Percentiles rank a stretch among this genome's conserved stretches.
These are phyloP conservation scores for Citropsis articulata DNA, from an alignment of 345 rosid species.

Conservation along the genomic window DNA sequence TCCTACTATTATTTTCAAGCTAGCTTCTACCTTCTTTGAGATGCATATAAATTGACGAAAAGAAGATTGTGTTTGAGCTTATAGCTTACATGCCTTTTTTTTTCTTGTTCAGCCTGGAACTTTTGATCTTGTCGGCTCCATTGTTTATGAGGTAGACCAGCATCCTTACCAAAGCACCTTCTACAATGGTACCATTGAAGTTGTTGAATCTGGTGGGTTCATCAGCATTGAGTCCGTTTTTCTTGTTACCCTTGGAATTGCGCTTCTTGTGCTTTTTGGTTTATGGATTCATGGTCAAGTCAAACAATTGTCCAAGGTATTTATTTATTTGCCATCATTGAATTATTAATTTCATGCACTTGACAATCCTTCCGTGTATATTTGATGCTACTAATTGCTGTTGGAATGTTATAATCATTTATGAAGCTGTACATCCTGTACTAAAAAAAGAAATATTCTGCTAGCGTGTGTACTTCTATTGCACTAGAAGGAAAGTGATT, in stretches of 20 bases:
- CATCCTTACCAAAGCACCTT: conserved; percentile 69
- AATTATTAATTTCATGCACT: neutral
- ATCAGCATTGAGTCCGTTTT: conserved; percentile 83
- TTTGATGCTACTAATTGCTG: neutral
- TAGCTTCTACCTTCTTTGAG: neutral
- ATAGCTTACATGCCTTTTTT: neutral
- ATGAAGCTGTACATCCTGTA: neutral
- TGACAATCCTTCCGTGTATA: neutral
- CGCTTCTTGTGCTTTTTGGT: conserved; percentile 54
- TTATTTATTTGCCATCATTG: neutral
- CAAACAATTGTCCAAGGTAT: conserved; percentile 76
- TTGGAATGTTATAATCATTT: neutral
- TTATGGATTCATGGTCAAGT: conserved; percentile 71
- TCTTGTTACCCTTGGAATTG: conserved; percentile 68
- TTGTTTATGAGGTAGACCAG: conserved; percentile 75
- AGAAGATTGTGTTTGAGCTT: neutral
- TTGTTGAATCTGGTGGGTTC: conserved; percentile 74
- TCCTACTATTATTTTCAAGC: neutral
- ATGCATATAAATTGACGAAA: neutral
- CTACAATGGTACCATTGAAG: conserved; percentile 91
- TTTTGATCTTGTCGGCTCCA: conserved; percentile 87
- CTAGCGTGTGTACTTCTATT: neutral
- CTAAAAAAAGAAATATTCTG: neutral
- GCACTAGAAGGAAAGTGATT: no score
- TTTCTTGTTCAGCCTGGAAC: conserved; percentile 60